phyloP scores from a whole-genome alignment of 139 green algal species.

The Klebsormidium nitens region DNA sequence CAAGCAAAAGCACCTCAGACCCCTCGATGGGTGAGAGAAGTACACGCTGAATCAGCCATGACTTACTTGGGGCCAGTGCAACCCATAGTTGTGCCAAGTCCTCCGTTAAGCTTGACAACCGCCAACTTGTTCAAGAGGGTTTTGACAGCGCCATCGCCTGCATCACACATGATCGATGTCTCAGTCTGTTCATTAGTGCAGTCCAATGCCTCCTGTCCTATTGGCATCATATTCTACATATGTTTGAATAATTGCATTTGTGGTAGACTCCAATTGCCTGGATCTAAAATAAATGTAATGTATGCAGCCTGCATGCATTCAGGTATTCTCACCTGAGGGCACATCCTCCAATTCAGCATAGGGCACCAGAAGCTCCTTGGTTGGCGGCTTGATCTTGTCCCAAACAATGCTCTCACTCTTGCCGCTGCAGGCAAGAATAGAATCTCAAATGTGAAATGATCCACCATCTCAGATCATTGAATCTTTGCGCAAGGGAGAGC shows the following conservation, averaged over 20 bases:
- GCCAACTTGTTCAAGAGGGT: conserved; percentile 19
- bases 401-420: conserved; percentile 15
- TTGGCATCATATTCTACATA: neutral
- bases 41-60: no score
- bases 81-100: conserved; percentile 30
- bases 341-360: conserved; percentile 12
- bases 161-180: neutral
- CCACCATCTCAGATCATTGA: neutral
- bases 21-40: no score
- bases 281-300: neutral
- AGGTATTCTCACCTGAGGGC: neutral
- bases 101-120: conserved; percentile 32
- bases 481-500: neutral
- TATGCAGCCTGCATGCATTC: no score
- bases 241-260: neutral
- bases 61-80: conserved; percentile 33
- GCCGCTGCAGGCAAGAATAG: conserved; percentile 4
- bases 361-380: conserved; percentile 14
- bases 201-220: neutral
- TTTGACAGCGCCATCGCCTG: conserved; percentile 7
- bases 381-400: conserved; percentile 31
- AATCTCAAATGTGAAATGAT: neutral
- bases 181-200: neutral
- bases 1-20: no score
- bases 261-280: neutral